A percentile compares a stretch with the other conserved stretches of the same genome.
phyloP scores from a whole-genome alignment of 2,329 filamentous ascomycete species.

The Talaromyces verruculosus region DNA sequence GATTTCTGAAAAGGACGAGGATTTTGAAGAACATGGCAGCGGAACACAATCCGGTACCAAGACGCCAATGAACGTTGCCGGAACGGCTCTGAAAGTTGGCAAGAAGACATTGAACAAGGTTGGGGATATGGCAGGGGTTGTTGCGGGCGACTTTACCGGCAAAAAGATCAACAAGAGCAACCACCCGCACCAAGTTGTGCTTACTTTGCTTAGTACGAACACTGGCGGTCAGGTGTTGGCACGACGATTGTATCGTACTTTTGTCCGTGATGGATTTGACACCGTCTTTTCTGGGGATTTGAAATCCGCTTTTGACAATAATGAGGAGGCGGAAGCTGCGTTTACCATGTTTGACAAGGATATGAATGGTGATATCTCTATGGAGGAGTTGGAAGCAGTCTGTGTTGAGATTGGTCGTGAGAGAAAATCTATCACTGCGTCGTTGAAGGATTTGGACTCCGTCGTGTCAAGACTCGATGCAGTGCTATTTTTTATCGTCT shows the following conservation, averaged over 20 bases:
- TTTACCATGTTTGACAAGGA: constrained; percentile 95
- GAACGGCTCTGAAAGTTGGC: constrained; percentile 70
- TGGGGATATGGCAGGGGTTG: constrained; percentile 77
- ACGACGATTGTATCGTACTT: constrained; percentile 82
- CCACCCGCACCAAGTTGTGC: constrained; percentile 80
- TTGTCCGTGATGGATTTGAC: constrained; percentile 71
- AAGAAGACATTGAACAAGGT: constrained; percentile 75
- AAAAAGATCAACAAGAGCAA: constrained; percentile 65
- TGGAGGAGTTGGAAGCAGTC: constrained; percentile 89
- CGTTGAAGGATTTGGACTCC: constrained; percentile 89
- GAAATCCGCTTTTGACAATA: constrained; percentile 71
- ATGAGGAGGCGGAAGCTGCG: constrained; percentile 83
- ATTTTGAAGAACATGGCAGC: constrained; percentile 62
- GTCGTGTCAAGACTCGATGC: constrained; percentile 87
- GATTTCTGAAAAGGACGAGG: constrained; percentile 70
- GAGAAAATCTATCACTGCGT: constrained; percentile 92
- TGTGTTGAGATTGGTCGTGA: constrained; percentile 93
- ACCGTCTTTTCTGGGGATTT: constrained; percentile 78
- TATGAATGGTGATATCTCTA: constrained; percentile 92
- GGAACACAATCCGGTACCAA: constrained; percentile 56
- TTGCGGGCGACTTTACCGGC: constrained; percentile 91
- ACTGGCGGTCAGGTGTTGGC: constrained; percentile 78
- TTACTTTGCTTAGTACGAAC: constrained; percentile 72
- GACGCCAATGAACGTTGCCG: constrained; percentile 72
- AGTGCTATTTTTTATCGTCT: constrained; percentile 83